Base-by-base conservation (phyloP, 2,329 filamentous ascomycete species). In the Claviceps africana region DNA sequence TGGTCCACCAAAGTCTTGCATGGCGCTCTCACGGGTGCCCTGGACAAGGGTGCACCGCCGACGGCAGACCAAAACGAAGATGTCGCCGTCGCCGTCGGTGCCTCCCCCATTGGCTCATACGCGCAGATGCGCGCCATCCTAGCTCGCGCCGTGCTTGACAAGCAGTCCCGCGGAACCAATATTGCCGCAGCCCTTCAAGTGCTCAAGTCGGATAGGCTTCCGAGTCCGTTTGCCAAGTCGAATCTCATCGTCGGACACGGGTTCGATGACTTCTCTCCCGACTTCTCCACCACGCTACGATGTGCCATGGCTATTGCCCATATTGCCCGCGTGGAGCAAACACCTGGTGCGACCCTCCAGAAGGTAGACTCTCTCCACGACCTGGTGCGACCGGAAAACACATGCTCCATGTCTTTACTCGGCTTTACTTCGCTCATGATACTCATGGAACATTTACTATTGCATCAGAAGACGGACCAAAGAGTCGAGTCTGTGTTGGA, bases 1-100 rank as follows among this genome's bases (percentile, higher is more conserved):
- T 93, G 83, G 72, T 94, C 90, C 0, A 88, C 81, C 56, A 75
- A 84, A 52, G 74, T 80, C 13, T 70, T 95, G 39, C 86, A 89
- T 60, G 76, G 78, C 53, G 82, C 81, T 2, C 75, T 96, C 30
- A 72, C 81, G 13, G 72, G 73, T 17, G 82, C 78, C 37, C 73
- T 94, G 35, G 75, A 73, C 33, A 76, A 77, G 54, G 72, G 75
- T 11, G 63, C 69, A 19, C 56, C 62, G 21, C 52, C 50, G 6
- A 46, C 57, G 13, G 33, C 48, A 19, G 57, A 56, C 2, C 56
- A 54, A 47, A 52, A 48, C 2, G 70, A 66, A 54, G 73, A 81
- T 52, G 73, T 95, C 33, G 74, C 80, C 1, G 73, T 87, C 35
- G 88, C 90, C 2, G 74, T 88, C 56, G 77, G 78, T 53, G 78